Conservation (phyloP, 2,329 filamentous ascomycete species). For the Arthrinium phaeospermum region DNA sequence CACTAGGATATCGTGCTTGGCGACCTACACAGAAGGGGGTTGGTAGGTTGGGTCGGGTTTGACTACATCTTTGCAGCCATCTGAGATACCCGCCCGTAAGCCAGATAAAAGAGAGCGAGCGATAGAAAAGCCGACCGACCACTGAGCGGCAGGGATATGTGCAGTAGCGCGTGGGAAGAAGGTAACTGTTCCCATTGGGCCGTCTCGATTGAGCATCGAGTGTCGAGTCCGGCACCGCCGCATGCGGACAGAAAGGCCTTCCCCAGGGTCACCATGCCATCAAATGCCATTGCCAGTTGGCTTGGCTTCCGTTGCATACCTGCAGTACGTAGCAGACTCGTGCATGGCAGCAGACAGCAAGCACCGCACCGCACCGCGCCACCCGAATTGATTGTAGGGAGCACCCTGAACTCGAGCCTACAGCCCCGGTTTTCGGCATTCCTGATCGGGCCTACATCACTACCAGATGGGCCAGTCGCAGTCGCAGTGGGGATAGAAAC, state of each 20-base stretch:
- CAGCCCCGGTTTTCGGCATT: not conserved
- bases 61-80: not conserved
- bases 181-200: conserved; percentile 18
- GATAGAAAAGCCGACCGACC: not conserved
- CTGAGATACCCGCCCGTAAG: not conserved
- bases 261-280: not conserved
- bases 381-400: no score
- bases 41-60: not conserved
- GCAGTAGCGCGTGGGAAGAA: conserved; percentile 18
- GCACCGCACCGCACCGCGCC: no score
- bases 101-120: not conserved
- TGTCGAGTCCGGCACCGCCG: not conserved
- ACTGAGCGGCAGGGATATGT: not conserved
- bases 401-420: not conserved
- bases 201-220: not conserved
- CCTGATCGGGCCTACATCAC: not conserved
- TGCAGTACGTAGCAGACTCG: not conserved
- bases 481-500: not conserved
- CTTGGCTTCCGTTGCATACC: not conserved
- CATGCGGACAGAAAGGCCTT: not conserved
- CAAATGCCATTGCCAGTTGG: not conserved
- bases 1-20: not conserved
- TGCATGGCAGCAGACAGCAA: not conserved
- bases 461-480: not conserved
- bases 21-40: not conserved